A percentile compares a stretch with the other conserved stretches of the same genome.
Evolutionary conservation across 371 early-diverging fungal species (phyloP).

Genomic region (Mucor plumbeus): DNA sequence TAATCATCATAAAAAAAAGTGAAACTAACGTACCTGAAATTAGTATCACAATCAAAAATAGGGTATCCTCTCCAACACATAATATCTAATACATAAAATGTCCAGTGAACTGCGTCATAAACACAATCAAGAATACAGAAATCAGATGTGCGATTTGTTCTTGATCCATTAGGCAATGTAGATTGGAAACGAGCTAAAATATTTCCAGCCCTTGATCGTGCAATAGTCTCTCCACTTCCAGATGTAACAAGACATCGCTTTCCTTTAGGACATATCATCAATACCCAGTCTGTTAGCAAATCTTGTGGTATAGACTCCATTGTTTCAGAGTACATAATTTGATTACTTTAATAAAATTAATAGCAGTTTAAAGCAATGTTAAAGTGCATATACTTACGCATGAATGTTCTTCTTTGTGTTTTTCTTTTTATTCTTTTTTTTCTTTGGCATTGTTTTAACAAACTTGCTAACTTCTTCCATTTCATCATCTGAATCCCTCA

Average conservation of each 20-base stretch:
- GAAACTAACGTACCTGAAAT: constrained; percentile 35
- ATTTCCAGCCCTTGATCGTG: constrained; percentile 43
- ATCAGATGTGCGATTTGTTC: constrained; percentile 36
- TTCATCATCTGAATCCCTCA: constrained; percentile 34
- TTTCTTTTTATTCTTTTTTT: constrained; percentile 21
- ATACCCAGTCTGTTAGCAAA: constrained; percentile 55
- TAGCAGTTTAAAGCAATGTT: too few species aligned
- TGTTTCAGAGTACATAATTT: constrained; percentile 67
- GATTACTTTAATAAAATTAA: constrained; percentile 32
- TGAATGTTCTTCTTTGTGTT: constrained; percentile 27
- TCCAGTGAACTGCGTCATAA: constrained; percentile 59
- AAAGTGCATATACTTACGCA: constrained; percentile 18
- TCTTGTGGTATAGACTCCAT: constrained; percentile 60
- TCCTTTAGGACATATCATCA: constrained; percentile 62
- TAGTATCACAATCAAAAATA: constrained; percentile 68
- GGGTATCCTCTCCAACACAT: constrained; percentile 72
- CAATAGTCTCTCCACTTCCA: constrained; percentile 43
- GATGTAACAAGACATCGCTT: constrained; percentile 67
- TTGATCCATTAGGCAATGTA: constrained; percentile 62
- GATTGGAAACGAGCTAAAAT: constrained; percentile 59
- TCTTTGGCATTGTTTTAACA: constrained; percentile 5
- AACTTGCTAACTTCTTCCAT: constrained; percentile 21
- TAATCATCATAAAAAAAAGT: background rate
- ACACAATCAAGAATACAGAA: constrained; percentile 69
- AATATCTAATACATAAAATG: constrained; percentile 66